Base-by-base conservation (phyloP, 2,329 filamentous ascomycete genomes). In the Sporothrix pallida region DNA sequence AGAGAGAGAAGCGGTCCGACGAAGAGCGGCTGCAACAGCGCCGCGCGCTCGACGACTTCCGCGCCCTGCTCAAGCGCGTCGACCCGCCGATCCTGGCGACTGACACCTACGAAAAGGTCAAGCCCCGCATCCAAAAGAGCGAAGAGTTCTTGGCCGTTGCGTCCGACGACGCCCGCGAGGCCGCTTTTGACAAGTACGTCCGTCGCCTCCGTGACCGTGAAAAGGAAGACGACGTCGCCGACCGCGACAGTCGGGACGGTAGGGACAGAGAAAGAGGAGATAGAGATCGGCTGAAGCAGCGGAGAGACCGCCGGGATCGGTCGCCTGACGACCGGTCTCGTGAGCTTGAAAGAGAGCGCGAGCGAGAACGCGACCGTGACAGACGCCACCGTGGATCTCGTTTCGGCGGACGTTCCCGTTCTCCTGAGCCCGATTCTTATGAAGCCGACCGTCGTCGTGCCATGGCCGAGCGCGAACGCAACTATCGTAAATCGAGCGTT, bases 391-490 rank as follows among this genome's bases (percentile, higher is more conserved):
- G 62, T 67, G 62, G 62, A 3, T 48, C 62, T 23, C 62, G 62
- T 26, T 37, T 63, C 15, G 10, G 68, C 13, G 37, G 17, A 9
- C 54, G 50, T 77, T 89, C 89, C 80, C 93, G 94, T 78, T 95
- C 92, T 78, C 95, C 94, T n/a, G 96, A 98, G 82, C 89, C 90
- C 74, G 95, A 99, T 83, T 90, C 93, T 23, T 99, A 99, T 82
- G 96, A 98, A 83, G 96, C 95, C 75, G 96, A 99, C 81, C 91
- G 96, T 77, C 92, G 94, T 79, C 96, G 95, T 82, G 95, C 95
- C 60, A 95, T 96, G 80, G 94, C 95, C 74, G 95, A 97, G 80
- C 92, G 97, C 67, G 97, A 98, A 83, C 92, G 95, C 77, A 95
- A 97, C 78, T 97, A 97, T 83, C 91, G 93, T 81, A 97, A 96